Conservation (phyloP, 1,284 basidiomycete genomes). For the Entoloma clypeatum region DNA sequence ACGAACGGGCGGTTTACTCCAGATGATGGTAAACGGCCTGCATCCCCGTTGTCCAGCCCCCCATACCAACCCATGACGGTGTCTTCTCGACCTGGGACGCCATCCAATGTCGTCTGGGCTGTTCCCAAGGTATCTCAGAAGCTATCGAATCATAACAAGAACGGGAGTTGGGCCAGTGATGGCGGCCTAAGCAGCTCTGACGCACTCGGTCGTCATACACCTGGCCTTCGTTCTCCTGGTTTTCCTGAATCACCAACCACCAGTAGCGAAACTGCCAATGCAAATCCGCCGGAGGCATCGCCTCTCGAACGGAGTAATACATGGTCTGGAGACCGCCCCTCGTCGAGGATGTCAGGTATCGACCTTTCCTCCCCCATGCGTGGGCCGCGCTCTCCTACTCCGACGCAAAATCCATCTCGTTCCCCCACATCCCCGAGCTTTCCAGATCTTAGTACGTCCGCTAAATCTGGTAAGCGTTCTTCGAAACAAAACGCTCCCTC, state of each 20-base stretch:
- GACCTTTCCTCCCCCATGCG: slow-evolving; percentile 51
- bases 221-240: slow-evolving; percentile 47
- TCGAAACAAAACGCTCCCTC: slow-evolving; percentile 50
- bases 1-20: slow-evolving; percentile 59
- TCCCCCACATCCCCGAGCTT: slow-evolving; percentile 54
- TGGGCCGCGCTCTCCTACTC: slow-evolving; percentile 56
- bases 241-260: slow-evolving; percentile 56
- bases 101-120: slow-evolving; percentile 70
- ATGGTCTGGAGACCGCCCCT: slow-evolving; percentile 33
- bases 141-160: slow-evolving; percentile 47
- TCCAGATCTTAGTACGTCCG: slow-evolving; percentile 34
- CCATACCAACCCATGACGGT: slow-evolving; percentile 58
- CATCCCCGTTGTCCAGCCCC: slow-evolving; percentile 59
- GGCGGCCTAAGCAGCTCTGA: slow-evolving; percentile 33
- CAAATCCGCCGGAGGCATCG: slow-evolving; percentile 19
- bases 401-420: slow-evolving; percentile 49
- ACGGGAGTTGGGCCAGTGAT: slow-evolving; percentile 56
- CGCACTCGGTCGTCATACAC: slow-evolving; percentile 38
- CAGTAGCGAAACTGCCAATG: slow-evolving; percentile 29
- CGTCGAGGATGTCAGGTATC: slow-evolving; percentile 49
- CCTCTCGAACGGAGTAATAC: slow-evolving; percentile 16
- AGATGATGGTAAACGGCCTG: slow-evolving; percentile 47
- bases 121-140: slow-evolving; percentile 29
- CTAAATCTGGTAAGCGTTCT: slow-evolving; percentile 41
- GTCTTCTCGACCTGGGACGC: slow-evolving; percentile 63